phyloP scores from a whole-genome alignment of 148 eudicot species.

The Diospyros kaki region DNA sequence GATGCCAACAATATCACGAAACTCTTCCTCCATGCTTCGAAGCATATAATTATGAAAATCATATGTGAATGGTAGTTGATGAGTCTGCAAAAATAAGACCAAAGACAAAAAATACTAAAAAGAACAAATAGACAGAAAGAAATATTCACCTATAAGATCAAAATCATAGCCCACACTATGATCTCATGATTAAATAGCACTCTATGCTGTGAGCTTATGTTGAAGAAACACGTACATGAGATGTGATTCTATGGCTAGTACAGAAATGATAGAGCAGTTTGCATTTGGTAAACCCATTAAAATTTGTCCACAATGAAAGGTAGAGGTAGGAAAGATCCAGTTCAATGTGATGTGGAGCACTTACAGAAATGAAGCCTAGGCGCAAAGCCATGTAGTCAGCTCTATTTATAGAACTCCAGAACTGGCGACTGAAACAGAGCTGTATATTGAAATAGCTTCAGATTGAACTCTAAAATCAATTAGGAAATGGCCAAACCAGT shows the following conservation, averaged over 20 bases:
- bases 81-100: conserved; percentile 49
- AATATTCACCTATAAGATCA: too few species aligned
- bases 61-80: conserved; percentile 68
- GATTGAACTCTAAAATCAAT: conserved; percentile 13
- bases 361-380: conserved; percentile 64
- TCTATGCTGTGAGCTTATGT: neutral
- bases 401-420: conserved; percentile 69
- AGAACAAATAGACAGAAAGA: neutral
- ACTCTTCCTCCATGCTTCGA: conserved; percentile 80
- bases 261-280: neutral
- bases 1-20: conserved; percentile 79
- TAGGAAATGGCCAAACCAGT: neutral
- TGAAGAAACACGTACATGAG: neutral
- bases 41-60: conserved; percentile 82
- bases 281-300: neutral
- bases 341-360: conserved; percentile 11
- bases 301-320: neutral
- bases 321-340: neutral
- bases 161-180: neutral
- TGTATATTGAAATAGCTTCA: conserved; percentile 29
- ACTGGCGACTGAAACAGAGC: conserved; percentile 90
- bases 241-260: neutral
- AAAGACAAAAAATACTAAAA: neutral
- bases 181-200: neutral
- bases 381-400: conserved; percentile 67